A percentile compares a stretch with the other conserved stretches of the same genome.
Evolutionary conservation across 257 asterid genomes (phyloP).

Genomic region (Cynanchum wilfordii): DNA sequence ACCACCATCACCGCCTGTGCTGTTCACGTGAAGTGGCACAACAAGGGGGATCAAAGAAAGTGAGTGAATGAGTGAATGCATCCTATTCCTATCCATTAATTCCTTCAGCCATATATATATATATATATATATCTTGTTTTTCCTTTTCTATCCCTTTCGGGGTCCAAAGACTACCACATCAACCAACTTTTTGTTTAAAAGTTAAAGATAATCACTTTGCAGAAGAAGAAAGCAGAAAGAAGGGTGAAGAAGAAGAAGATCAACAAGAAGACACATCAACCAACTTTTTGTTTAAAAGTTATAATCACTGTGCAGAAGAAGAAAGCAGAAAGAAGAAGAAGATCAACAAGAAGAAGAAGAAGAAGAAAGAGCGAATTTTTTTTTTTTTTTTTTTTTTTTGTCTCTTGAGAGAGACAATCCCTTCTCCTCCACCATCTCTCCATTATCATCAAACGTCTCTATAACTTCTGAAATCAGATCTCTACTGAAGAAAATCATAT

Average conservation of each 20-base stretch:
- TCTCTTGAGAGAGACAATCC: not conserved
- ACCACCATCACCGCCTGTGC: conserved; percentile 7
- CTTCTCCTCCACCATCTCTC: not conserved
- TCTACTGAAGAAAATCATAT: not conserved
- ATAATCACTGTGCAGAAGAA: not conserved
- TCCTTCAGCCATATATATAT: not conserved
- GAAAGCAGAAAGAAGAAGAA: not conserved
- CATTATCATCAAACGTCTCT: not conserved
- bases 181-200: conserved; percentile 15
- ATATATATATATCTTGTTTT: no score
- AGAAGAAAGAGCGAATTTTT: no score
- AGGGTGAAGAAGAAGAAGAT: no score
- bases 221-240: not conserved
- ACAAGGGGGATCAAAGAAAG: not conserved
- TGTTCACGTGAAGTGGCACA: conserved; percentile 23
- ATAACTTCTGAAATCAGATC: not conserved
- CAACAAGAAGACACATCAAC: not conserved
- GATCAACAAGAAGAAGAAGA: not conserved
- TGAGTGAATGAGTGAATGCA: conserved; percentile 9
- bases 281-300: conserved; percentile 18
- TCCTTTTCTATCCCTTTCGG: conserved; percentile 6
- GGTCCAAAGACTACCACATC: conserved; percentile 2
- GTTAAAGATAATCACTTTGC: conserved; percentile 8
- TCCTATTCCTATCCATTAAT: conserved; percentile 9
- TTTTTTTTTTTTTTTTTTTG: no score